Evolutionary conservation across 208 protist genomes (phyloP), one percentile per base, ranked within the genome.

Genomic region (Acanthamoeba polyphaga): DNA sequence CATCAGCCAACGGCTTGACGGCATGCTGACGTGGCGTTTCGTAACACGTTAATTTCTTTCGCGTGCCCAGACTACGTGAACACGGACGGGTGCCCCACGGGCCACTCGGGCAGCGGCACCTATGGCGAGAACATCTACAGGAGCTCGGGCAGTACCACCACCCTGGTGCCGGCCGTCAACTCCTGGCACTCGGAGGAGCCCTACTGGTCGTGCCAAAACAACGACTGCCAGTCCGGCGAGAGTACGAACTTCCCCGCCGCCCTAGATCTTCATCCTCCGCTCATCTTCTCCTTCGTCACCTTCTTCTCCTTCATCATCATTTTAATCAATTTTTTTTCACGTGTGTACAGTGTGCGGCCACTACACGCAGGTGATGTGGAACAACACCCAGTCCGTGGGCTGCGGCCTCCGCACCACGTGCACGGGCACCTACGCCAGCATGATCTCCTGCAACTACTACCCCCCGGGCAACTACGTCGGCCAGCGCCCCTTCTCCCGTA

Each of bases 401-500:
- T 78, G 70, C 70, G 70, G 32, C 29, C 8, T 78, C 32, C 7
- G 7, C 0, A 34, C 22, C 70, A 46, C 22, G 7, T 78, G 70
- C n/a, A 78, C 70, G 38, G 38, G 51, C 51, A 10, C 32, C 22
- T 46, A 78, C 38, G 5, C 22, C 7, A 78, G 9, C 19, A 66
- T 66, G n/a, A 43, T 78, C 29, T 78, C 38, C 38, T 78, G 70
- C 70, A 78, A 78, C 70, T 78, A 78, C 70, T 49, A 7, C 8
- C 70, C 70, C 0, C 29, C 70, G n/a, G 70, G 70, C 70, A 78
- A 78, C 70, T 78, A 43, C 4, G 27, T 78, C 29, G 70, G 70
- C 70, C 12, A 55, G 51, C 51, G 51, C 96, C 99, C 12, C 96
- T 99, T 19, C 88, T 98, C 29, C 98, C 98, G 51, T 55, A 55